These are phyloP conservation scores for Gymnopus androsaceus DNA, from an alignment of 1,284 basidiomycete species.

Conservation along the genomic window DNA sequence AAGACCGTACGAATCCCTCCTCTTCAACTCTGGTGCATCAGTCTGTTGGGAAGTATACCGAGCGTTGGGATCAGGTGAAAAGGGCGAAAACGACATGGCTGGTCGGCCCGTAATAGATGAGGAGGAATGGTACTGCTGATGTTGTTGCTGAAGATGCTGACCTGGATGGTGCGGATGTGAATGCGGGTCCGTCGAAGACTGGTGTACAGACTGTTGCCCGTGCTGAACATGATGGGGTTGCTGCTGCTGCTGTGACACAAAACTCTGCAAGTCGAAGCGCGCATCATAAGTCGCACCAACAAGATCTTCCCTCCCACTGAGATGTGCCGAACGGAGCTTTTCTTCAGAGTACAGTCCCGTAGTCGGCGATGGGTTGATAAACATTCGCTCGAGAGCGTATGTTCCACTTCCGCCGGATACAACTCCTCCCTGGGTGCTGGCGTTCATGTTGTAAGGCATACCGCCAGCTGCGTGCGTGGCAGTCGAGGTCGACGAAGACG, in stretches of 20 bases:
- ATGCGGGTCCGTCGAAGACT: not conserved
- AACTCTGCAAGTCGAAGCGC: slow-evolving; percentile 16
- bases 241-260: slow-evolving; percentile 17
- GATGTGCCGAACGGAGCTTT: slow-evolving; percentile 28
- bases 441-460: not conserved
- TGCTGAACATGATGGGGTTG: slow-evolving; percentile 11
- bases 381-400: not conserved
- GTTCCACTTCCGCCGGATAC: not conserved
- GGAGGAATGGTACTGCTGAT: slow-evolving; percentile 25
- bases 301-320: slow-evolving; percentile 24
- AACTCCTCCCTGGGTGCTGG: slow-evolving; percentile 5
- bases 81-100: slow-evolving; percentile 54
- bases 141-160: slow-evolving; percentile 24
- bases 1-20: slow-evolving; percentile 1
- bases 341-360: slow-evolving; percentile 28
- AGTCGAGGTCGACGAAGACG: slow-evolving; percentile 6
- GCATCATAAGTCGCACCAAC: slow-evolving; percentile 22
- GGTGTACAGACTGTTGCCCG: slow-evolving; percentile 15
- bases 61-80: slow-evolving; percentile 58
- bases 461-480: not conserved
- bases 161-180: slow-evolving; percentile 21
- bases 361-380: slow-evolving; percentile 19
- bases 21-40: not conserved
- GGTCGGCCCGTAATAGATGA: slow-evolving; percentile 26
- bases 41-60: slow-evolving; percentile 23